Conservation (phyloP, 108 stramenopile species). For the Schizochytrium sp. region DNA sequence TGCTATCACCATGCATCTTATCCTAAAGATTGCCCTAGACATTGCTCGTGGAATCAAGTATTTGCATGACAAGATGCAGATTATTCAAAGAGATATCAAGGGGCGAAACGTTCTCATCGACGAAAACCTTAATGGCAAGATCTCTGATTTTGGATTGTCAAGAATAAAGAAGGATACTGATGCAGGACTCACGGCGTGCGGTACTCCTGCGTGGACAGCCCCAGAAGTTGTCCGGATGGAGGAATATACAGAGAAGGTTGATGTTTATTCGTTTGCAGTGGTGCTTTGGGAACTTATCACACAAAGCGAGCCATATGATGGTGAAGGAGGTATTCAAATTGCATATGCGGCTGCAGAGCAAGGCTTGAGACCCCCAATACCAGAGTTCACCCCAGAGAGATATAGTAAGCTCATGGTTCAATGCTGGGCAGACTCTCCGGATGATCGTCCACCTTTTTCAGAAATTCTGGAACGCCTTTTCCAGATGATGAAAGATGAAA, state of each 20-base stretch:
- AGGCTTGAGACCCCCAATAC: conserved; percentile 63
- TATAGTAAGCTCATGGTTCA: conserved; percentile 61
- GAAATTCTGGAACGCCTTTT: conserved; percentile 58
- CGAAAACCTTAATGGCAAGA: conserved; percentile 63
- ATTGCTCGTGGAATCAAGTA: conserved; percentile 67
- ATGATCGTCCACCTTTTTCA: conserved; percentile 40
- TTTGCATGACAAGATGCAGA: conserved; percentile 62
- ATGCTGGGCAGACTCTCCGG: conserved; percentile 62
- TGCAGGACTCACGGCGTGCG: conserved; percentile 62
- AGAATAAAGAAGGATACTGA: conserved; percentile 54
- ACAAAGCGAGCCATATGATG: conserved; percentile 47
- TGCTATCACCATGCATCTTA: conserved; percentile 48
- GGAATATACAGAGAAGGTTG: conserved; percentile 65
- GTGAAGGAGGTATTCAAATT: conserved; percentile 55
- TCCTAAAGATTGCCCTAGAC: conserved; percentile 60
- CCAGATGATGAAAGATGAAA: conserved; percentile 62
- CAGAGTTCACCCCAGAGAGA: background rate
- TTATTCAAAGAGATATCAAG: conserved; percentile 66
- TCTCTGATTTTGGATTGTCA: conserved; percentile 64
- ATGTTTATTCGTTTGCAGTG: conserved; percentile 65
- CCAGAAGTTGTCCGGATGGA: conserved; percentile 64
- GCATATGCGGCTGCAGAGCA: conserved; percentile 61
- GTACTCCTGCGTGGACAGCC: conserved; percentile 66
- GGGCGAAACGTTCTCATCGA: conserved; percentile 62
- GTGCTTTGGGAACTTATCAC: conserved; percentile 64